phyloP scores from a whole-genome alignment of 805 yeast species.

The Teunomyces lycoperdinae region DNA sequence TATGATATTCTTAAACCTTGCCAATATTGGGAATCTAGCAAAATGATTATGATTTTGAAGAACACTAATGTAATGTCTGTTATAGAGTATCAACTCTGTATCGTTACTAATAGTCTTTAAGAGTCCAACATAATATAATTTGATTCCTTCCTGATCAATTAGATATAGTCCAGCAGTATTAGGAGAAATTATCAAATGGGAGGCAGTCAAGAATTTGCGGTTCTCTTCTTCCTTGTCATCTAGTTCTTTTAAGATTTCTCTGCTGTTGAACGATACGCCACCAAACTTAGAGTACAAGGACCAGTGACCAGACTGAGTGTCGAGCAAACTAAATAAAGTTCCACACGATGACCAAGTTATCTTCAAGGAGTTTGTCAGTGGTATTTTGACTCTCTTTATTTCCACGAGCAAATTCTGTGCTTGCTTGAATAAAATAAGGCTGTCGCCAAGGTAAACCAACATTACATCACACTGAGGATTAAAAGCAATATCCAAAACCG shows the following conservation, averaged over 20 bases:
- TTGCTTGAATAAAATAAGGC: conserved; percentile 8
- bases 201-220: conserved; percentile 23
- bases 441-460: conserved; percentile 11
- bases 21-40: conserved; percentile 28
- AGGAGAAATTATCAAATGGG: conserved; percentile 21
- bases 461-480: conserved; percentile 23
- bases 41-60: conserved; percentile 17
- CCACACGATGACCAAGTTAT: conserved; percentile 39
- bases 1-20: conserved; percentile 27
- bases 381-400: neutral
- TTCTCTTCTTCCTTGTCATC: conserved; percentile 12
- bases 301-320: conserved; percentile 25
- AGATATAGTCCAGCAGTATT: conserved; percentile 21
- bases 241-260: conserved; percentile 20
- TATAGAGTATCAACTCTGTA: conserved; percentile 18
- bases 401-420: conserved; percentile 1
- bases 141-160: conserved; percentile 14
- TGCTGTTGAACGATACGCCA: conserved; percentile 25
- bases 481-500: conserved; percentile 11
- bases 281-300: conserved; percentile 35
- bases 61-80: conserved; percentile 25
- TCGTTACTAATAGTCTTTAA: conserved; percentile 5
- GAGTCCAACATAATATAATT: conserved; percentile 22
- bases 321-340: conserved; percentile 23
- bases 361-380: neutral